A percentile compares a stretch with the other conserved stretches of the same genome.
Conservation (phyloP, 1,139 yeast species). For the Yamadazyma atlantica region DNA sequence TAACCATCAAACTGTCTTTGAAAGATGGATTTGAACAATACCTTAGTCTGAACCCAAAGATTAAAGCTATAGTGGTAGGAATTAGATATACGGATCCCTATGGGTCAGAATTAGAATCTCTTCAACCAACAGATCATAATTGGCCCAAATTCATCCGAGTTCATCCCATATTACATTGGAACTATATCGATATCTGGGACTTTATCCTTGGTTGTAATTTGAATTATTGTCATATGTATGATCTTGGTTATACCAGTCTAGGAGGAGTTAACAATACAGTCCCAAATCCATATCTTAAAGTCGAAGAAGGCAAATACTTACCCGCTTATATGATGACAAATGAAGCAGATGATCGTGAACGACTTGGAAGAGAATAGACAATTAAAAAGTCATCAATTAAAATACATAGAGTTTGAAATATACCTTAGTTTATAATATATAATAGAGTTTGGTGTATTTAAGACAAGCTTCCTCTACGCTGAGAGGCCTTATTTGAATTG, state of each 20-base stretch:
- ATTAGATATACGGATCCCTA: slow-evolving; percentile 81
- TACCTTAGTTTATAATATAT: no score
- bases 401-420: slow-evolving; percentile 1
- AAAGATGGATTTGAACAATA: slow-evolving; percentile 67
- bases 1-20: slow-evolving; percentile 48
- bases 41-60: slow-evolving; percentile 42
- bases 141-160: slow-evolving; percentile 85
- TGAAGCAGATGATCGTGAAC: slow-evolving; percentile 57
- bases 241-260: slow-evolving; percentile 75
- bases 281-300: slow-evolving; percentile 59
- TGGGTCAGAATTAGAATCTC: slow-evolving; percentile 51
- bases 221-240: slow-evolving; percentile 69
- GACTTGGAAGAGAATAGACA: slow-evolving; percentile 29
- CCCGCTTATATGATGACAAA: slow-evolving; percentile 70
- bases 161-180: slow-evolving; percentile 85
- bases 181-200: slow-evolving; percentile 76
- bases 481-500: slow-evolving; percentile 22
- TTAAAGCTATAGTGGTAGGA: slow-evolving; percentile 75
- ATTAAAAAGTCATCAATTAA: background rate
- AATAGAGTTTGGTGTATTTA: no score
- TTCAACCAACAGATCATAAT: slow-evolving; percentile 73
- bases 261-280: slow-evolving; percentile 72
- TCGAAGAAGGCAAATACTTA: slow-evolving; percentile 31
- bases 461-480: slow-evolving; percentile 20
- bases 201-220: slow-evolving; percentile 50